Conservation (phyloP, 805 yeast species). For the Teunomyces gatunensis region DNA sequence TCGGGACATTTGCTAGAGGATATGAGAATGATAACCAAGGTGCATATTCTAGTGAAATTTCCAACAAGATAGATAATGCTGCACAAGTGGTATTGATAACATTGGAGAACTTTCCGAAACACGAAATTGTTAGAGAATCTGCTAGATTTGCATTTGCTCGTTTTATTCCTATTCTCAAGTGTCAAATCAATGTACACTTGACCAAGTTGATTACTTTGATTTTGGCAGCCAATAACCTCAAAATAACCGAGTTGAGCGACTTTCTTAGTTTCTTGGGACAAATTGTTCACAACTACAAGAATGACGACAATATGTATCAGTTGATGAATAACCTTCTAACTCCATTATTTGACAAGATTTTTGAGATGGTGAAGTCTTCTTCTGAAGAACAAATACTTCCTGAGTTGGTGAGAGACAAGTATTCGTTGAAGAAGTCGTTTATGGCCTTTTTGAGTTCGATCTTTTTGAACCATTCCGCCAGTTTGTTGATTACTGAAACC, state of each 20-base stretch:
- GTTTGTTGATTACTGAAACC: slow-evolving; percentile 67
- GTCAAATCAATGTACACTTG: slow-evolving; percentile 45
- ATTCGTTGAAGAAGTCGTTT: slow-evolving; percentile 65
- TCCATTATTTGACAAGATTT: slow-evolving; percentile 70
- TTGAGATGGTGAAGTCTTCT: slow-evolving; percentile 44
- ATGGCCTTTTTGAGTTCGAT: slow-evolving; percentile 67
- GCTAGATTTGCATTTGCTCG: slow-evolving; percentile 85
- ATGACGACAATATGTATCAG: slow-evolving; percentile 65
- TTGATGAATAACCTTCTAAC: slow-evolving; percentile 69
- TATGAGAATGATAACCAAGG: slow-evolving; percentile 52
- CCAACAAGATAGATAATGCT: slow-evolving; percentile 52
- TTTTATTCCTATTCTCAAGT: slow-evolving; percentile 69
- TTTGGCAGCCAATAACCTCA: slow-evolving; percentile 54
- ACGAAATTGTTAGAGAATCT: slow-evolving; percentile 76
- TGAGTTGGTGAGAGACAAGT: slow-evolving; percentile 63
- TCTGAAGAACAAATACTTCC: slow-evolving; percentile 42
- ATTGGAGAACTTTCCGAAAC: slow-evolving; percentile 66
- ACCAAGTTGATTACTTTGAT: slow-evolving; percentile 67
- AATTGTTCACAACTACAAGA: slow-evolving; percentile 72
- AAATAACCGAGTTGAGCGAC: slow-evolving; percentile 67
- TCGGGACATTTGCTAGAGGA: slow-evolving; percentile 89
- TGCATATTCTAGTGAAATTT: slow-evolving; percentile 37
- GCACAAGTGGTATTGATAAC: slow-evolving; percentile 84
- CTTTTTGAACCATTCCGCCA: slow-evolving; percentile 73
- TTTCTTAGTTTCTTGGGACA: slow-evolving; percentile 87